Conservation (phyloP, 495 filamentous ascomycete species). For the Tuber magnatum region DNA sequence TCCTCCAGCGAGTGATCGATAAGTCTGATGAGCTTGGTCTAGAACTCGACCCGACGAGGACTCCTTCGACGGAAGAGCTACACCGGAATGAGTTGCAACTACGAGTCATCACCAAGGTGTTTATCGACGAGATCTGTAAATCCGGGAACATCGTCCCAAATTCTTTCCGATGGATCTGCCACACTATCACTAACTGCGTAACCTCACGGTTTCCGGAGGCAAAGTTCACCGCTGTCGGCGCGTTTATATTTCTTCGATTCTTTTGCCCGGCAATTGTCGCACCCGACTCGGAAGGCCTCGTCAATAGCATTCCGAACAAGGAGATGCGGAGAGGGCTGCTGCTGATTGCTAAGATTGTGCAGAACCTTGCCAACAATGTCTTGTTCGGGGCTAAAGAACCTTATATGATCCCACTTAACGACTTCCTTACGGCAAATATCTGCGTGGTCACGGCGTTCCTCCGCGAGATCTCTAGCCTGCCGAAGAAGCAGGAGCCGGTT, state of each 20-base stretch:
- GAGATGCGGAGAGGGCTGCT: slow-evolving; percentile 60
- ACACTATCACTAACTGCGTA: slow-evolving; percentile 54
- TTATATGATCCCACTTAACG: slow-evolving; percentile 61
- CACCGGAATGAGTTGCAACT: slow-evolving; percentile 56
- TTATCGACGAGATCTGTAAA: slow-evolving; percentile 59
- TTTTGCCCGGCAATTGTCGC: slow-evolving; percentile 64
- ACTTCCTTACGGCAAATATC: slow-evolving; percentile 58
- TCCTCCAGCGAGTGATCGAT: slow-evolving; percentile 54
- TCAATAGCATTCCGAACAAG: slow-evolving; percentile 52
- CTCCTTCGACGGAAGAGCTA: slow-evolving; percentile 52
- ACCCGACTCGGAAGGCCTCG: slow-evolving; percentile 58
- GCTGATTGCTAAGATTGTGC: slow-evolving; percentile 61
- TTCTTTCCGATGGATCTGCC: slow-evolving; percentile 59
- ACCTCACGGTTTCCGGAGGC: slow-evolving; percentile 56
- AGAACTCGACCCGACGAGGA: slow-evolving; percentile 56
- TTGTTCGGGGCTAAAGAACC: slow-evolving; percentile 63
- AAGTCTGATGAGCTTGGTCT: slow-evolving; percentile 57
- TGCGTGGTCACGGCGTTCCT: slow-evolving; percentile 57
- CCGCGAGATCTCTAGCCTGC: slow-evolving; percentile 50
- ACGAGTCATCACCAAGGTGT: slow-evolving; percentile 55
- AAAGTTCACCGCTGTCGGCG: slow-evolving; percentile 63
- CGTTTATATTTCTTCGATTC: slow-evolving; percentile 63
- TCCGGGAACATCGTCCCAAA: slow-evolving; percentile 54
- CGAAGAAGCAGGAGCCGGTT: slow-evolving; percentile 39
- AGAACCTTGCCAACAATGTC: slow-evolving; percentile 63